phyloP scores from a whole-genome alignment of 1,139 yeast genomes.

The Saccharomycopsis phalli region DNA sequence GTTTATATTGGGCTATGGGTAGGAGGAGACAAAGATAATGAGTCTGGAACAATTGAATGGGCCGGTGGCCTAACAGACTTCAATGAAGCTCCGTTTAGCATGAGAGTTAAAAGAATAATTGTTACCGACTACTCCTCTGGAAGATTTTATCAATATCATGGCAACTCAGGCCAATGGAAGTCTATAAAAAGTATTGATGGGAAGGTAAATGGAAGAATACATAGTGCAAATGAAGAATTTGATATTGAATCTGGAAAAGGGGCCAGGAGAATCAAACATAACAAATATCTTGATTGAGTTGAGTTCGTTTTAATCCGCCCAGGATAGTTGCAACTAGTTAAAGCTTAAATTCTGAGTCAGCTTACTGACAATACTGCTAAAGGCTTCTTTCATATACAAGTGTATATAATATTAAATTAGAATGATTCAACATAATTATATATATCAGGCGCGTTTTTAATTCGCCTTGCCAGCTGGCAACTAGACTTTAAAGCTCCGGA shows the following conservation, averaged over 20 bases:
- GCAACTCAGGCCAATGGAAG: not conserved
- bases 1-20: conserved; percentile 70
- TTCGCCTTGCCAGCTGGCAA: conserved; percentile 29
- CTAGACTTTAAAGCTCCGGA: conserved; percentile 27
- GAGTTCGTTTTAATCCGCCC: too few relatives aligned
- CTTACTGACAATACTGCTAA: too few relatives aligned
- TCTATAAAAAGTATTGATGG: not conserved
- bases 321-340: too few relatives aligned
- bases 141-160: conserved; percentile 44
- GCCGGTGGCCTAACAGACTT: conserved; percentile 73
- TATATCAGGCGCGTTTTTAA: conserved; percentile 22
- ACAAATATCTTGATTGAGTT: too few relatives aligned
- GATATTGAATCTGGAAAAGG: too few relatives aligned
- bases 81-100: conserved; percentile 55
- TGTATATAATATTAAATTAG: too few relatives aligned
- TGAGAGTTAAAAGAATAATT: conserved; percentile 51
- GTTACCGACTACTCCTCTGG: conserved; percentile 83
- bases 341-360: too few relatives aligned
- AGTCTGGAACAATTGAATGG: conserved; percentile 70
- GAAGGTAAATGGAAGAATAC: not conserved
- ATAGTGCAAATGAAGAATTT: not conserved
- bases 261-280: too few relatives aligned
- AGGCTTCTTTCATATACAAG: too few relatives aligned
- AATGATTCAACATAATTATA: conserved; percentile 22
- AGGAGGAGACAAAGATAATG: conserved; percentile 65